Evolutionary conservation across 1,284 basidiomycete species (phyloP), one percentile per base, ranked within the genome.

Genomic region (Ganoderma resinaceum): DNA sequence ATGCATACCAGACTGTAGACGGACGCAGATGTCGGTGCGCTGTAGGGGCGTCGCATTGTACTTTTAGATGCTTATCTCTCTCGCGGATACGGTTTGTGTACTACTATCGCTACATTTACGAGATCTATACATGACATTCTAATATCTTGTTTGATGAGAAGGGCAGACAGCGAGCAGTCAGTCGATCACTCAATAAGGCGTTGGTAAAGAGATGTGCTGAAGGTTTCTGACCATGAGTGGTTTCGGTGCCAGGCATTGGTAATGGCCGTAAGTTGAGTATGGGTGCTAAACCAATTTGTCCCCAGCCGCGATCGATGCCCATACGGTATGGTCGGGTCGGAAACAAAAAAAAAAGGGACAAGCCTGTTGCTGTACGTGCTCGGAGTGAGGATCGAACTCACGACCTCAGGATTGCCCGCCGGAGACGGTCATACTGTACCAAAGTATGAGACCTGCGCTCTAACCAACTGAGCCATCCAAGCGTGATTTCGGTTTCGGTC

Each of bases 391-490:
- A 64, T 71, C 66, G 70, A 71, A 71, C 70, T 71, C 70, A 71
- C 62, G 70, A 71, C 70, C 70, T 71, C 70, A 71, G 70, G 70
- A 70, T 70, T 71, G 2, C 67, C 70, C 67, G 58, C 57, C 65
- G 5, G 3, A 11, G 2, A 49, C 43, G 71, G 71, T 72, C 71
- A 69, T 68, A 72, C n/a, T n/a, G n/a, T n/a, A n/a, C 62, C 1
- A 0, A 18, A 20, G 63, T 70, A 66, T 70, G 68, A 70, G 68
- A 72, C 68, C 71, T 72, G 71, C 66, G 70, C 70, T 72, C 70
- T 72, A 69, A 67, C 68, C 68, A 72, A 35, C 70, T 72, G 68
- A 72, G 70, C 71, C 71, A 72, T 72, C 71, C 71, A 70, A 72
- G 70, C 70, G 49, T 31, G 26, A n/a, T n/a, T 42, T 40, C 1